phyloP scores from a whole-genome alignment of 176 grass and related monocot species.

The Ensete glaucum region DNA sequence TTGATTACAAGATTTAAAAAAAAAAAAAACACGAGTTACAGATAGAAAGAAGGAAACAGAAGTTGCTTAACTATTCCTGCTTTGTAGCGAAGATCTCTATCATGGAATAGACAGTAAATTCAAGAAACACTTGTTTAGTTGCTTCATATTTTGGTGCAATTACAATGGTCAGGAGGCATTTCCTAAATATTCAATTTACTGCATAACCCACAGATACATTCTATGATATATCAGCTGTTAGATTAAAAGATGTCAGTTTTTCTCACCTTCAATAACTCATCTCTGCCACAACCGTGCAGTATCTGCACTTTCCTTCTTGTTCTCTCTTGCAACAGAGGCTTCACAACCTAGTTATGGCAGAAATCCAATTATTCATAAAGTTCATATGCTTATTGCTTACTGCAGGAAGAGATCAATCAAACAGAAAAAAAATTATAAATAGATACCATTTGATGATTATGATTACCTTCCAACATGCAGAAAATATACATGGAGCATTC shows the following conservation, averaged over 20 bases:
- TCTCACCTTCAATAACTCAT: conserved; percentile 82
- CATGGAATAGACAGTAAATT: too few species aligned
- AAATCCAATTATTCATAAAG: background rate
- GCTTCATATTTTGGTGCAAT: background rate
- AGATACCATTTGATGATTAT: background rate
- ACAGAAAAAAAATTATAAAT: background rate
- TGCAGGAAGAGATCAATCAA: background rate
- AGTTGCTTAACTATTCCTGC: too few species aligned
- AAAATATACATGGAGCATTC: conserved; percentile 91
- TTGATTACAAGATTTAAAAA: too few species aligned
- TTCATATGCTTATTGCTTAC: background rate
- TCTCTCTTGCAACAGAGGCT: conserved; percentile 90
- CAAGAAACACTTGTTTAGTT: too few species aligned
- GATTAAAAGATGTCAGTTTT: background rate
- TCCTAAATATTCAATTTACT: too few species aligned
- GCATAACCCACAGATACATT: too few species aligned
- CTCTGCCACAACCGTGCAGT: conserved; percentile 55
- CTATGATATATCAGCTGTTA: background rate
- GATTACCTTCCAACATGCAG: conserved; percentile 85
- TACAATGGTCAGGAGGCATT: background rate
- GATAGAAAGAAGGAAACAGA: too few species aligned
- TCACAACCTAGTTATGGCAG: conserved; percentile 55
- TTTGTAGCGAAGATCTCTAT: too few species aligned
- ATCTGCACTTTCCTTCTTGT: conserved; percentile 84
- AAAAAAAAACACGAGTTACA: too few species aligned